Base-by-base conservation (phyloP, 371 early-diverging fungal genomes). In the Apophysomyces trapeziformis region DNA sequence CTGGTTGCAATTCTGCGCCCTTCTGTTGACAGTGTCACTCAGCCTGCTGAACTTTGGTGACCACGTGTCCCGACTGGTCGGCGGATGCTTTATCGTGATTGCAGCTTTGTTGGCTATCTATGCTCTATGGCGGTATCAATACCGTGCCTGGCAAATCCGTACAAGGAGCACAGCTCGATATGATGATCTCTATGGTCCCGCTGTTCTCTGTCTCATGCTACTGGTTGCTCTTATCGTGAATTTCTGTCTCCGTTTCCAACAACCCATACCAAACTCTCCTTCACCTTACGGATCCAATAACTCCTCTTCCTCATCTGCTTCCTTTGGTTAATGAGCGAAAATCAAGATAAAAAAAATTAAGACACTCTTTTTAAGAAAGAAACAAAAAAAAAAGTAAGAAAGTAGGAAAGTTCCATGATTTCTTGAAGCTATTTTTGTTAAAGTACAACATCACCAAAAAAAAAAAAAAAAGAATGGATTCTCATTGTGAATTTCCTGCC, bases 41-140 rank as follows among this genome's bases (percentile, higher is more conserved):
- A 93, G 90, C 2, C 74, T 95, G 58, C 70, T 95, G 26, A 95
- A 94, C 77, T 94, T 93, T 85, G 92, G 93, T 13, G 92, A 93
- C 74, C 70, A 71, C 57, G 71, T 87, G 0, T 89, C 89, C 5
- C 84, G 80, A 18, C 78, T 86, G 43, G 85, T 89, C 44, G 93
- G 91, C 5, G 83, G 85, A 0, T 74, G 87, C 7, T 89, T 95
- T 65, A 89, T 89, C 0, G 39, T 88, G 21, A 85, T 94, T 32
- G 72, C 90, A 32, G 74, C 90, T 61, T 69, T 83, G 35, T 80
- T 93, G 57, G 85, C 90, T 62, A 75, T 88, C 26, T 95, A 95
- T 70, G 89, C 94, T 14, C 83, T 93, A 56, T 88, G 88, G 68
- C 75, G 94, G 54, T 96, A 87, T 84, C 88, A 92, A 64, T 96